Conservation (phyloP, 306 rosid genomes). For the Citrullus mucosospermus region DNA sequence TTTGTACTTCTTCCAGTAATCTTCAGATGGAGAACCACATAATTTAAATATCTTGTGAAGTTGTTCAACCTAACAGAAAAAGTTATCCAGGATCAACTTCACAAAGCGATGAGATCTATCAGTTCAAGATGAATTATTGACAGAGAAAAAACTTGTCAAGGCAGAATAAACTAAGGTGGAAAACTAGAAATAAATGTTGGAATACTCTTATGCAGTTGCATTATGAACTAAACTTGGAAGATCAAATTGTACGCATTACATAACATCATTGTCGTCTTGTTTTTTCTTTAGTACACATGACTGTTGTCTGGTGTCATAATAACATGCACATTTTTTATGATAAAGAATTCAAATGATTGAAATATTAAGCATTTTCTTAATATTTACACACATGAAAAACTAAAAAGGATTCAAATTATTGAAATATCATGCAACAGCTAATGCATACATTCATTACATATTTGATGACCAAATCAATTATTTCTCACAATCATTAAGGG, state of each 20-base stretch:
- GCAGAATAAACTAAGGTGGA: not conserved
- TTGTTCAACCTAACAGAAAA: conserved; percentile 68
- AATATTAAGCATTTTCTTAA: not conserved
- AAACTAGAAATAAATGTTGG: not conserved
- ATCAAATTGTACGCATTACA: not conserved
- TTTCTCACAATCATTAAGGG: not conserved
- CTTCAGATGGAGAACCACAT: conserved; percentile 92
- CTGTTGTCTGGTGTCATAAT: not conserved
- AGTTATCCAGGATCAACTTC: not conserved
- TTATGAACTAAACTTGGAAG: not conserved
- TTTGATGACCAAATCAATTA: not conserved
- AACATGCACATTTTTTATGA: not conserved
- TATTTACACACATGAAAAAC: not conserved
- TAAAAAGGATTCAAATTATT: not conserved
- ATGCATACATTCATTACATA: not conserved
- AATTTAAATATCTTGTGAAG: conserved; percentile 92
- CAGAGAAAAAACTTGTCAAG: not conserved
- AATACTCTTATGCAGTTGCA: not conserved
- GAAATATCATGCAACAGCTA: not conserved
- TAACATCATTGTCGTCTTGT: not conserved
- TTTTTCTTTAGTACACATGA: not conserved
- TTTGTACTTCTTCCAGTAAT: conserved; percentile 76
- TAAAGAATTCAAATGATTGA: not conserved
- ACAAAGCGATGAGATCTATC: not conserved
- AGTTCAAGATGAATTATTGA: not conserved